A percentile compares a stretch with the other conserved stretches of the same genome.
Conservation (phyloP, 352 stramenopile genomes). For the Lagenidium sp. region DNA sequence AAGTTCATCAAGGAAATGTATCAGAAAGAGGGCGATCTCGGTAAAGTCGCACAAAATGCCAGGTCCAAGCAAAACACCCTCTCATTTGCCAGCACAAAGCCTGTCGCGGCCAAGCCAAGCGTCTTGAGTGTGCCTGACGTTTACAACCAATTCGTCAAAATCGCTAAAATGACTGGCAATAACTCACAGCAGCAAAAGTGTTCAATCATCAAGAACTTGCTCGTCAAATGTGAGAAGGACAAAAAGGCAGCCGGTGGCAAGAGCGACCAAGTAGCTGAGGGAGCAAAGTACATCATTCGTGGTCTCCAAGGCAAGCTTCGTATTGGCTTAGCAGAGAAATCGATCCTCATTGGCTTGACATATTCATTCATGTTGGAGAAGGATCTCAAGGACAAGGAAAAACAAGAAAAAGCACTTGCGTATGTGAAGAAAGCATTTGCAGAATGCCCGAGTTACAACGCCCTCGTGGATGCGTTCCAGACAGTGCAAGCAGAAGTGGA, state of each 20-base stretch:
- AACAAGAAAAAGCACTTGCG: slow-evolving; percentile 84
- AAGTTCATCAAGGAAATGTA: slow-evolving; percentile 96
- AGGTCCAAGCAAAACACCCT: slow-evolving; percentile 94
- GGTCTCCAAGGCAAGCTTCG: slow-evolving; percentile 97
- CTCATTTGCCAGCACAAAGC: slow-evolving; percentile 35
- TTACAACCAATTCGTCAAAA: slow-evolving; percentile 89
- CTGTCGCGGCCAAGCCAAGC: slow-evolving; percentile 73
- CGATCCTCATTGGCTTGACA: slow-evolving; percentile 95
- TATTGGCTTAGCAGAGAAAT: slow-evolving; percentile 96
- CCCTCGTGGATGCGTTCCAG: slow-evolving; percentile 88
- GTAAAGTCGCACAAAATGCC: slow-evolving; percentile 91
- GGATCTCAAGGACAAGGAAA: slow-evolving; percentile 70
- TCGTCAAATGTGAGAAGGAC: slow-evolving; percentile 90
- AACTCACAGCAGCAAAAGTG: slow-evolving; percentile 97
- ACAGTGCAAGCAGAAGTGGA: slow-evolving; percentile 31
- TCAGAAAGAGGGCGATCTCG: slow-evolving; percentile 95
- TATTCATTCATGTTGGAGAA: slow-evolving; percentile 92
- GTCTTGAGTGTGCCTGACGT: slow-evolving; percentile 84
- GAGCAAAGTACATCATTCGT: slow-evolving; percentile 98
- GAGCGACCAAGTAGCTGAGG: slow-evolving; percentile 62
- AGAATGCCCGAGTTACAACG: slow-evolving; percentile 96
- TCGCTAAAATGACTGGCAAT: slow-evolving; percentile 92
- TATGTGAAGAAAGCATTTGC: slow-evolving; percentile 98
- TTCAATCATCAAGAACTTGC: slow-evolving; percentile 94
- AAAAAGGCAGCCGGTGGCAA: slow-evolving; percentile 36